Conservation (phyloP, 345 rosid species). For the Syzygium aromaticum region DNA sequence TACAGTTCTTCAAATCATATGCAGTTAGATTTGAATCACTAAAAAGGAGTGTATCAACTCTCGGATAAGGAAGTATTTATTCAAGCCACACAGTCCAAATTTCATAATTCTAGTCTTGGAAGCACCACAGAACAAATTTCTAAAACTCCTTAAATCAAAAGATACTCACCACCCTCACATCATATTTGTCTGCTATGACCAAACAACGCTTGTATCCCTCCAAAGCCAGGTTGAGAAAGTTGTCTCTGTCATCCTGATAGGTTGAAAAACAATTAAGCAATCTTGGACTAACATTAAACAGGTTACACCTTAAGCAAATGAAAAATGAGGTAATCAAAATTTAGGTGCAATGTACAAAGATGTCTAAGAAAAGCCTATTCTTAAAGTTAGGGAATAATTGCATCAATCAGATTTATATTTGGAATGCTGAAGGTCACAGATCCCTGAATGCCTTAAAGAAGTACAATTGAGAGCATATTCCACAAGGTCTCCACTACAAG, state of each 20-base stretch:
- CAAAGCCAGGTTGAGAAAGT: slow-evolving; percentile 80
- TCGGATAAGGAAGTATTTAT: neutral
- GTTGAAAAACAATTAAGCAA: slow-evolving; percentile 3
- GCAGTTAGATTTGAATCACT: neutral
- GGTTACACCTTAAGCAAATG: neutral
- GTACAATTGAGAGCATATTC: neutral
- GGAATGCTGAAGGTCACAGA: neutral
- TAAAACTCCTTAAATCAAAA: slow-evolving; percentile 1
- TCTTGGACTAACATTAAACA: neutral
- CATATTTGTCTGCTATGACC: slow-evolving; percentile 87
- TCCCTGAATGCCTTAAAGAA: neutral
- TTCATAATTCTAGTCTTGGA: neutral
- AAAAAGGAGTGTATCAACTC: neutral
- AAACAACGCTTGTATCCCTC: slow-evolving; percentile 86
- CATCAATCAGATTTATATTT: neutral
- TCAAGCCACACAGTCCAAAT: neutral
- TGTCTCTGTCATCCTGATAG: slow-evolving; percentile 78
- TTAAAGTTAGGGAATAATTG: neutral
- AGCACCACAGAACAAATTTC: neutral
- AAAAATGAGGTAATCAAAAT: neutral
- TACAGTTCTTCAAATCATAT: neutral
- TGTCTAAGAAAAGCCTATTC: neutral
- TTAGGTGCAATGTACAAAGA: neutral
- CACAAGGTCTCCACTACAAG: neutral
- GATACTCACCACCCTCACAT: slow-evolving; percentile 73